phyloP scores from a whole-genome alignment of 371 early-diverging fungal genomes.

The Umbelopsis sp. region DNA sequence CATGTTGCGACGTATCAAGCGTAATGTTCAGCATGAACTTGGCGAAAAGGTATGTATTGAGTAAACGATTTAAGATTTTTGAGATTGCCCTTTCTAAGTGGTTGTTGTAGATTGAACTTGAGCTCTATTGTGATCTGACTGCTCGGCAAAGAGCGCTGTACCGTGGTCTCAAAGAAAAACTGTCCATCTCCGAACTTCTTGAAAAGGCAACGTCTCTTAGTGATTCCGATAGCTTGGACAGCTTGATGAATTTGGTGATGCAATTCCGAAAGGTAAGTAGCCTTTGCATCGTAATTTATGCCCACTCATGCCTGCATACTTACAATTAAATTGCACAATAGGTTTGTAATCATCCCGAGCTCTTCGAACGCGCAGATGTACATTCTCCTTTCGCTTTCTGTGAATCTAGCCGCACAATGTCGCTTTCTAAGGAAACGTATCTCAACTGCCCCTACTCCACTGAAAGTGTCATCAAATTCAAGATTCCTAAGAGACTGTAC shows the following conservation, averaged over 20 bases:
- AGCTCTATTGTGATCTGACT: constrained; percentile 85
- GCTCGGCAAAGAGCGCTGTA: constrained; percentile 84
- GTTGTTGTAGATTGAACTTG: constrained; percentile 69
- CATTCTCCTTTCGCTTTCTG: constrained; percentile 72
- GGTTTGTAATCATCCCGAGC: constrained; percentile 97
- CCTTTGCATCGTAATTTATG: too few relatives aligned
- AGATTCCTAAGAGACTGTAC: constrained; percentile 73
- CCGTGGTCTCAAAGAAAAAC: constrained; percentile 77
- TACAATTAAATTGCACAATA: neutral
- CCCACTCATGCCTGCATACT: neutral
- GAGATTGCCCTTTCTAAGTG: neutral
- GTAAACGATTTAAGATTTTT: neutral
- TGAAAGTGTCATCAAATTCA: constrained; percentile 60
- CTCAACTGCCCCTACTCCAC: constrained; percentile 67
- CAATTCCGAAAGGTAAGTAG: constrained; percentile 88
- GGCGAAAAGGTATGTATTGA: constrained; percentile 73
- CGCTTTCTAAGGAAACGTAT: constrained; percentile 64
- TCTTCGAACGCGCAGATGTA: constrained; percentile 95
- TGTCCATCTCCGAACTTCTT: constrained; percentile 82
- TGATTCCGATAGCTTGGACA: constrained; percentile 70
- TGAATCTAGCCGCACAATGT: constrained; percentile 61
- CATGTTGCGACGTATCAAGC: constrained; percentile 97
- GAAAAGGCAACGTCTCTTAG: constrained; percentile 71
- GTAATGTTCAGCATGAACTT: constrained; percentile 95
- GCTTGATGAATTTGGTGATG: constrained; percentile 95